Base-by-base conservation (phyloP, 108 stramenopile genomes). In the Aureococcus anophagefferens region DNA sequence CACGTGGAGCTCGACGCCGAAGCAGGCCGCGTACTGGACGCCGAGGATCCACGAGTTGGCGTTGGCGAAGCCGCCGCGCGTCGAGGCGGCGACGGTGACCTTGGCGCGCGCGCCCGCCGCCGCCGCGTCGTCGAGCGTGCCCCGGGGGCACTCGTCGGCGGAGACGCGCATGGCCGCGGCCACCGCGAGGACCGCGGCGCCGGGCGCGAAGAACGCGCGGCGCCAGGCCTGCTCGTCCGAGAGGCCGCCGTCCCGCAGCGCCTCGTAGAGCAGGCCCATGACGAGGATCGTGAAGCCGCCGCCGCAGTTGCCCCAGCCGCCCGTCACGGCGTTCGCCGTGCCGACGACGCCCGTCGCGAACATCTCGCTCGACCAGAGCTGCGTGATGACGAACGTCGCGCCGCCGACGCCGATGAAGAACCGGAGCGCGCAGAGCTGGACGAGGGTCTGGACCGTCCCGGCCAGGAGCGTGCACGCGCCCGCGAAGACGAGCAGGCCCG, bases 1-100 rank as follows among this genome's bases (percentile, higher is more conserved):
- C 85, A 90, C 86, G 68, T 90, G 91, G 66, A 94, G 79, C 77
- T 94, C 93, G 29, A 93, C 90, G 45, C 93, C 93, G 71, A 94
- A 91, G 88, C 89, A 91, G 73, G 83, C 83, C 13, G 89, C 91
- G 77, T 94, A 94, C 74, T 92, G 90, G 63, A 90, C 46, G 79
- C 85, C 85, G 63, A 94, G 77, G 40, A 94, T 36, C 91, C 90
- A 93, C 4, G 91, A 89, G 79, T 91, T 93, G 62, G 86, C 35
- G 78, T 93, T 90, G 66, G 84, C 9, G 30, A 87, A 84, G 32
- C 88, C 93, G 30, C 74, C 68, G 33, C 85, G 82, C 74, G 89
- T 88, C 59, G 87, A 88, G 5, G 75, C 76, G 25, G 83, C 72
- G 44, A 88, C 90, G 45, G 89, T 59, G 51, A 44, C 36, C 70